Evolutionary conservation across 192 early-diverging fungal genomes (phyloP), one percentile per base, ranked within the genome.

Genomic region (Neocallimastix lanati): DNA sequence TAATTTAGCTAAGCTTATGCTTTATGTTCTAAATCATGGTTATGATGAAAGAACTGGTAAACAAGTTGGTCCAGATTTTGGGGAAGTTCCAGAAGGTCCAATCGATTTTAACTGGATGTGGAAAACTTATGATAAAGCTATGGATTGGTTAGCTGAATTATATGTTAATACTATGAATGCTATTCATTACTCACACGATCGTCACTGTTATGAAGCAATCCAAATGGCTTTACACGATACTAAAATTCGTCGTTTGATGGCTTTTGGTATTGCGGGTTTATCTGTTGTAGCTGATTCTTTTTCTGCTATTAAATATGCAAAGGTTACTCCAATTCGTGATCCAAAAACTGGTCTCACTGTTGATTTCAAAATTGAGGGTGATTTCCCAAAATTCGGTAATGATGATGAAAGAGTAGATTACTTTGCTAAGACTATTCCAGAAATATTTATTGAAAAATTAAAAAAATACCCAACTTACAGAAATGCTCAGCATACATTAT

Each of bases 101-200:
- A 37, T 81, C 81, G n/a, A 80, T 28, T 81, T 81, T 29, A 81
- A 81, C 28, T 37, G 78, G 80, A 28, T 81, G 15, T 80, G 16
- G 33, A 40, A 37, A 28, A 81, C 36, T 18, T 81, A 50, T 78
- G 80, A 81, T 76, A 81, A 81, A 81, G 80, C 80, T 77, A 81
- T 81, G 80, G 80, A 81, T 29, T 81, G 80, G 80, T 76, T 81
- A 13, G 80, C 80, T 29, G 80, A 28, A 27, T 29, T 81, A 13
- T 81, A 81, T 81, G 80, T 81, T 76, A 81, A 81, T n/a, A n/a
- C n/a, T n/a, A n/a, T n/a, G n/a, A n/a, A n/a, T n/a, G n/a, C n/a
- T n/a, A n/a, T n/a, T n/a, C 80, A 81, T 81, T 14, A 81, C 82
- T 79, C 80, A 81, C 80, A 81, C 81, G 29, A 81, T 81, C 80